phyloP scores from a whole-genome alignment of 257 asterid species.

The Jacaranda mimosifolia region DNA sequence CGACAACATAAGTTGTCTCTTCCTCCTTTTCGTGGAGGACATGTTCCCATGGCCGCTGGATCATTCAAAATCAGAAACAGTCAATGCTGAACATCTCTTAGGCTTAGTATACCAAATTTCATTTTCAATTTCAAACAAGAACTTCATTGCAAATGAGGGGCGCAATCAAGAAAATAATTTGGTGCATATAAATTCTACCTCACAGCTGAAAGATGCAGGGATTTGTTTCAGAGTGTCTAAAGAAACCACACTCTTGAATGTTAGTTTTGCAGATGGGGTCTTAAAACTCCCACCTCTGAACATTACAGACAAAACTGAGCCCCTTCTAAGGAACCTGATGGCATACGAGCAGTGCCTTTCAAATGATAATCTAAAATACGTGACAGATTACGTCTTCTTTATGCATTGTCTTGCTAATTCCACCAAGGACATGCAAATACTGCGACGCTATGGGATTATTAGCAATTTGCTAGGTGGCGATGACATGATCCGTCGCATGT shows the following conservation, averaged over 20 bases:
- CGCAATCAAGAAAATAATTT: neutral
- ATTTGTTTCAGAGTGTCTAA: conserved; percentile 1
- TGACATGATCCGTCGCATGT: neutral
- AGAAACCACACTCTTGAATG: neutral
- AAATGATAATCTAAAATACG: neutral
- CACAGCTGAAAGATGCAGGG: conserved; percentile 33
- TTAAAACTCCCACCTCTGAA: neutral
- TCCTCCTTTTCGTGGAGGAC: neutral
- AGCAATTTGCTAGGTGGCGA: conserved; percentile 7
- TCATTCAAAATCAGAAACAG: neutral
- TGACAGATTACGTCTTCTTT: conserved; percentile 17
- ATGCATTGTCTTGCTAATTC: conserved; percentile 22
- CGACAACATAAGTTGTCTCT: neutral
- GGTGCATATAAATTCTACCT: conserved; percentile 5
- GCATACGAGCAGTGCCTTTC: conserved; percentile 14
- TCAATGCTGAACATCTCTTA: conserved; percentile 25
- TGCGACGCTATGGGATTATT: conserved; percentile 12
- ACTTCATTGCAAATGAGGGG: neutral
- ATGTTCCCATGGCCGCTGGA: neutral
- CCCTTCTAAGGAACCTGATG: conserved; percentile 19
- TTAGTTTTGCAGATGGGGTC: neutral
- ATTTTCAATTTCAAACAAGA: neutral
- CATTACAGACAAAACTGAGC: conserved; percentile 15
- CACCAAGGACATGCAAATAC: conserved; percentile 21
- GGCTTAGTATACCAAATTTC: conserved; percentile 24